Evolutionary conservation across 192 early-diverging fungal genomes (phyloP).

Genomic region (Irineochytrium annulatum): DNA sequence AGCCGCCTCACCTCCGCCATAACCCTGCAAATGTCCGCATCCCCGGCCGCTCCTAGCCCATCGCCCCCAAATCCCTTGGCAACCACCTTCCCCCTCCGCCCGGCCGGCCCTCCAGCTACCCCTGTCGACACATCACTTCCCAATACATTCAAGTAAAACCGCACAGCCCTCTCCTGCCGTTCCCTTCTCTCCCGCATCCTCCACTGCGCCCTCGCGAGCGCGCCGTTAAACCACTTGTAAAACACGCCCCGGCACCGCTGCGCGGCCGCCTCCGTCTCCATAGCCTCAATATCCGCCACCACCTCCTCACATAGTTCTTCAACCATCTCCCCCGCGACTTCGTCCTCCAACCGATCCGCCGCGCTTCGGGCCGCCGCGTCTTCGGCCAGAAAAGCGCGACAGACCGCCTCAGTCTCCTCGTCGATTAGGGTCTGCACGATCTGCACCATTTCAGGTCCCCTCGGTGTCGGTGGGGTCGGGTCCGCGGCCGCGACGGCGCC

Average conservation of each 20-base stretch:
- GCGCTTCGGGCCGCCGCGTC: background rate
- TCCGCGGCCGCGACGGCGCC: too few species aligned
- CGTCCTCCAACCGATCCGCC: background rate
- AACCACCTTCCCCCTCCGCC: background rate
- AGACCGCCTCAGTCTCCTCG: background rate
- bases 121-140: background rate
- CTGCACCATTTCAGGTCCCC: too few species aligned
- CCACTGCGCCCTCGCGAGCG: background rate
- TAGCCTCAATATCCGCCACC: background rate
- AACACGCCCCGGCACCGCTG: background rate
- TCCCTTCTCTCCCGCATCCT: background rate
- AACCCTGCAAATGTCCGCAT: too few species aligned
- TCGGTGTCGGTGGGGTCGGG: too few species aligned
- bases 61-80: background rate
- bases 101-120: background rate
- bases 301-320: background rate
- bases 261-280: background rate
- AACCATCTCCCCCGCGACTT: background rate
- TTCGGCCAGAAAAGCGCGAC: background rate
- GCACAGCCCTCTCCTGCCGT: slow-evolving; percentile 12
- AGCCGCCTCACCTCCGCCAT: too few species aligned
- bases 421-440: too few species aligned
- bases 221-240: slow-evolving; percentile 2
- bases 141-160: slow-evolving; percentile 10
- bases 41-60: too few species aligned